Evolutionary conservation across 208 protist genomes (phyloP), one percentile per base, ranked within the genome.

Genomic region (Leishmania amazonensis): DNA sequence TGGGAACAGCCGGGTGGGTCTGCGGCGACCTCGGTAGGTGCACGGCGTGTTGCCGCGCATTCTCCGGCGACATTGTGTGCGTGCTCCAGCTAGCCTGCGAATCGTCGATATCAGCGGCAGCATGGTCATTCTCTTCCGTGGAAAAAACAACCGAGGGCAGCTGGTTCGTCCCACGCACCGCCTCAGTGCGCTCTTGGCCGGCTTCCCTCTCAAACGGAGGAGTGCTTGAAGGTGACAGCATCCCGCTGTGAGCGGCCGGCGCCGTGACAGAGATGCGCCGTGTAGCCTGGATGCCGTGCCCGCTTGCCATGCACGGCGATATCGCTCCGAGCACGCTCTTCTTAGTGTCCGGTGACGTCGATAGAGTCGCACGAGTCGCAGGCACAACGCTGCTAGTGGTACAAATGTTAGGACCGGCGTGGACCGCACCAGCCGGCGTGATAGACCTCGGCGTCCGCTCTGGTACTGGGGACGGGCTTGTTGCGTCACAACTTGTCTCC

Each of bases 81-180:
- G 70, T 70, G 58, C 54, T 84, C 72, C 68, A 84, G 68, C 67
- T 76, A 8, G 11, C 57, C 24, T 71, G 75, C 28, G 68, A 80
- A 9, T 40, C 65, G 38, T 71, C 65, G 65, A 71, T 47, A 15
- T 35, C 38, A 45, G 35, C 38, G 65, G 38, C 38, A 47, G 38
- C 38, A 38, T 45, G 65, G 38, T 71, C 65, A 24, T 47, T 71
- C 38, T 42, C 35, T 19, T 42, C 38, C 3, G 9, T 51, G 49
- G 35, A 47, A 31, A 40, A 47, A 1, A 9, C 71, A 58, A 45
- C 47, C 47, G 31, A 40, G 47, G 19, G 28, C 71, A 17, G 13
- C 45, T 19, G 65, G 13, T 21, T 47, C 65, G 3, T 28, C 35
- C 21, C 7, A 8, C 65, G 8, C 65, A 71, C 38, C 38, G 65